phyloP scores from a whole-genome alignment of 78 protist genomes.

The Paratrimastix pyriformis region DNA sequence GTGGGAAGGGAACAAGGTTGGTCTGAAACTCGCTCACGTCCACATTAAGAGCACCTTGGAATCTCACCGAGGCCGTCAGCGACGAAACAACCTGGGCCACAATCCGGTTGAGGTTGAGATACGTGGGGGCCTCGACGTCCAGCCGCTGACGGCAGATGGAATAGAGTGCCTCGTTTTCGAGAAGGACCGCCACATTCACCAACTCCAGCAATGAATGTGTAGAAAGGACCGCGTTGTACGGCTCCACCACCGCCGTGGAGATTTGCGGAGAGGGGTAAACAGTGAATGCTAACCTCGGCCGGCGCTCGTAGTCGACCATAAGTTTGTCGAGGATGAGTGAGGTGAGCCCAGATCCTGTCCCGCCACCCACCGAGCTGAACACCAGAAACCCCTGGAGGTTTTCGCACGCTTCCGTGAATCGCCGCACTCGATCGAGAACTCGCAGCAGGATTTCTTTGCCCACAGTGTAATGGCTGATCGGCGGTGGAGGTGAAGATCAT shows the following conservation, averaged over 20 bases:
- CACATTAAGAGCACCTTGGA: constrained; percentile 93
- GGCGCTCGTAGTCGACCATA: constrained; percentile 93
- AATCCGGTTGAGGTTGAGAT: constrained; percentile 94
- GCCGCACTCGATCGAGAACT: constrained; percentile 89
- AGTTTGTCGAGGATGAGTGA: constrained; percentile 87
- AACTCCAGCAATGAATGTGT: constrained; percentile 92
- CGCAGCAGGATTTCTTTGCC: constrained; percentile 87
- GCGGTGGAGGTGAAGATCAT: no score
- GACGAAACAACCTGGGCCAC: constrained; percentile 90
- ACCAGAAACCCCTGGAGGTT: constrained; percentile 85
- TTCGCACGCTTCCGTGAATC: constrained; percentile 91
- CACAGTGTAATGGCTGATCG: constrained; percentile 96
- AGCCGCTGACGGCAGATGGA: constrained; percentile 90
- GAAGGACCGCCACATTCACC: constrained; percentile 80
- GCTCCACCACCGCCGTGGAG: constrained; percentile 97
- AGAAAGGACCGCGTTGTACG: constrained; percentile 95
- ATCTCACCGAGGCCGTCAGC: constrained; percentile 94
- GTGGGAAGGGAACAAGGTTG: constrained; percentile 95
- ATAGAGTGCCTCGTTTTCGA: constrained; percentile 95
- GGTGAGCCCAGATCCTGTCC: constrained; percentile 97
- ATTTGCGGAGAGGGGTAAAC: constrained; percentile 76
- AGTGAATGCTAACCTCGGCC: constrained; percentile 88
- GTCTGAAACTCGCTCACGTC: constrained; percentile 97
- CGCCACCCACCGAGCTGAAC: constrained; percentile 80
- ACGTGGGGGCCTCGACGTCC: constrained; percentile 90